Base-by-base conservation (phyloP, 352 stramenopile genomes). In the Albugo candida region DNA sequence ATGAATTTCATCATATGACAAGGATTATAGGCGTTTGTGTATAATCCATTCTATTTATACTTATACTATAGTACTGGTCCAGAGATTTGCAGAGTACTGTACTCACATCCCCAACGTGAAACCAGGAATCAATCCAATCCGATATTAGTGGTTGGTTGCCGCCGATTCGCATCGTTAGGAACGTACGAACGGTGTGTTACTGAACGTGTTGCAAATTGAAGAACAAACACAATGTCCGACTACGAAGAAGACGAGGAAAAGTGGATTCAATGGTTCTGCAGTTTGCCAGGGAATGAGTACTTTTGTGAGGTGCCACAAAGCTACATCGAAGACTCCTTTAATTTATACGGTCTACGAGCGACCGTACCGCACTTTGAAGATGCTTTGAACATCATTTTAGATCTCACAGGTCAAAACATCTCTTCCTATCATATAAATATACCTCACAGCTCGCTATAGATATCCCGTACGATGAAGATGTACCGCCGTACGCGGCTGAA, bases 241-340 rank as follows among this genome's bases (percentile, higher is more conserved):
- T 92, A 89, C 62, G 80, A 92, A 47, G 76, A 92, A 49, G 81
- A 92, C 54, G 80, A 89, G 52, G 81, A 94, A 61, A 93, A 87
- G 63, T 94, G 82, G 82, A 82, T 92, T 61, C 81, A 93, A 63
- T 94, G 82, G 82, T 94, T 93, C 63, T 94, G 81, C 61, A 86
- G 73, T 52, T 70, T 93, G n/a, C 76, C 81, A 36, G 82, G 82
- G 55, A 93, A 94, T 52, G 82, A 94, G 54, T 67, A 86, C 70
- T 93, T 95, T 54, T 95, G 83, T 59, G 81, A 95, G 54, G 80
- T 95, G 48, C 76, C 84, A 47, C 65, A 80, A 55, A 87, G 76
- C 61, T 95, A 94, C 78, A 94, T 95, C 60, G 82, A 95, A 63
- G 83, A 95, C 70, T 92, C 75, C 54, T 95, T 95, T 65, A 95